Conservation (phyloP, 1,284 basidiomycete species). For the Rhizoctonia solani region DNA sequence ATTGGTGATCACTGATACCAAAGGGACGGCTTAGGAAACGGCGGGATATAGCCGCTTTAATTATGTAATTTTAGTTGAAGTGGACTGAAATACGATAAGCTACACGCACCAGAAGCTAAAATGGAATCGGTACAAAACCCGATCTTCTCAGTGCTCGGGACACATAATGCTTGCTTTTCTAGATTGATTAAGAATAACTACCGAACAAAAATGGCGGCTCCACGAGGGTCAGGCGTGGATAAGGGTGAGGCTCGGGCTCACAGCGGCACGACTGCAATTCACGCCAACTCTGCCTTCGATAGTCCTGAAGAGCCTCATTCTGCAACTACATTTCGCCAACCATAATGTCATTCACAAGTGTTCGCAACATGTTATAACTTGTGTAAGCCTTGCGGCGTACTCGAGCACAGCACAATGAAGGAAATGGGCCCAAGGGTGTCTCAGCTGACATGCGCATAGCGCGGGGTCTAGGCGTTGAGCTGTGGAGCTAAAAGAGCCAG, state of each 20-base stretch:
- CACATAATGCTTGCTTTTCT: slow-evolving; percentile 9
- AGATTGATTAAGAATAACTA: slow-evolving; percentile 3
- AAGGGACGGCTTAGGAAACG: slow-evolving; percentile 12
- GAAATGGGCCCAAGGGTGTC: not conserved
- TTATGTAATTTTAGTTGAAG: slow-evolving; percentile 33
- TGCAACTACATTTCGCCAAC: not conserved
- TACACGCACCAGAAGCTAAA: slow-evolving; percentile 22
- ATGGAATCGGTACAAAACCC: not conserved
- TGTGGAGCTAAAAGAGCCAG: slow-evolving; percentile 21
- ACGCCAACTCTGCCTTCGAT: not conserved
- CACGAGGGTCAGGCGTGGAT: slow-evolving; percentile 15
- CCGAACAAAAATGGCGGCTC: slow-evolving; percentile 19
- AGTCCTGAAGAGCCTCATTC: slow-evolving; percentile 8
- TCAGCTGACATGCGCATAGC: slow-evolving; percentile 3
- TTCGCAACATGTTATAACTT: slow-evolving; percentile 4
- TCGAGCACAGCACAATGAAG: slow-evolving; percentile 28
- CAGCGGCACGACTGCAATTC: slow-evolving; percentile 20
- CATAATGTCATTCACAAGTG: not conserved
- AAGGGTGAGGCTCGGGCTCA: slow-evolving; percentile 28
- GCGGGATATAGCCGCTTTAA: not conserved
- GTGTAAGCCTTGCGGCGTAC: slow-evolving; percentile 12
- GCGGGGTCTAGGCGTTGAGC: slow-evolving; percentile 23
- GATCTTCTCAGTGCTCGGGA: slow-evolving; percentile 7
- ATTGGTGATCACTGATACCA: slow-evolving; percentile 33
- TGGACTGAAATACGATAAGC: not conserved